These are phyloP conservation scores for Ceratocystis alfenasii DNA, from an alignment of 2,329 filamentous ascomycete genomes.

Conservation along the genomic window DNA sequence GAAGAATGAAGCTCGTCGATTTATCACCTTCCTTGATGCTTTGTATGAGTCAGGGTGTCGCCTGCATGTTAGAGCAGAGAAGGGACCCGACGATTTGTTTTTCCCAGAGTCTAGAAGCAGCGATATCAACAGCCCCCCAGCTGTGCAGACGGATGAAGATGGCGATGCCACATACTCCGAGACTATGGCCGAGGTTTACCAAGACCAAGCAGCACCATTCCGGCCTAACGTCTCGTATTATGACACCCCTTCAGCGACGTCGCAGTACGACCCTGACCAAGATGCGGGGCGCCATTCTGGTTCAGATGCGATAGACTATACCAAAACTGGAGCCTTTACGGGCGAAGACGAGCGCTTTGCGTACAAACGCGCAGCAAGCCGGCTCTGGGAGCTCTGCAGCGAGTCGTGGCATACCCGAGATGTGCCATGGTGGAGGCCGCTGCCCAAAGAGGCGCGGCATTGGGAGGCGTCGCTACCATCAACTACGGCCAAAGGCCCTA, in stretches of 20 bases:
- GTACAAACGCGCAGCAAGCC: conserved; percentile 61
- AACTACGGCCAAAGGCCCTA: conserved; percentile 8
- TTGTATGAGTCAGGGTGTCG: conserved; percentile 74
- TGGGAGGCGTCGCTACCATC: conserved; percentile 43
- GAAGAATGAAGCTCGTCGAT: conserved; percentile 69
- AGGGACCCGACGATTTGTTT: conserved; percentile 61
- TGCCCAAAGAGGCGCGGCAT: conserved; percentile 50
- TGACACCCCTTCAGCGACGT: conserved; percentile 34
- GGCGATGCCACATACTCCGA: conserved; percentile 35
- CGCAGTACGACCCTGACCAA: conserved; percentile 44
- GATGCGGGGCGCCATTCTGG: conserved; percentile 41
- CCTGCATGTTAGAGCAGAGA: conserved; percentile 54
- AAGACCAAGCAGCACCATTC: conserved; percentile 65
- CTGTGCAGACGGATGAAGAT: conserved; percentile 23
- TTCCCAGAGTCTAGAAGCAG: conserved; percentile 48
- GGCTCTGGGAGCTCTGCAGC: conserved; percentile 75
- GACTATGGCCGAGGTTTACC: conserved; percentile 55
- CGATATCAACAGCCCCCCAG: not conserved
- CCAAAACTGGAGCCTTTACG: conserved; percentile 54
- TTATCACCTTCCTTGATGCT: conserved; percentile 71
- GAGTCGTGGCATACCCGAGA: conserved; percentile 54
- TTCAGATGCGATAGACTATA: conserved; percentile 46
- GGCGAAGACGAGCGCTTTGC: conserved; percentile 75
- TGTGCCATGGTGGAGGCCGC: conserved; percentile 56
- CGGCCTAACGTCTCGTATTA: conserved; percentile 66